Base-by-base conservation (phyloP, 805 yeast genomes). In the Saccharomycopsis selenospora region DNA sequence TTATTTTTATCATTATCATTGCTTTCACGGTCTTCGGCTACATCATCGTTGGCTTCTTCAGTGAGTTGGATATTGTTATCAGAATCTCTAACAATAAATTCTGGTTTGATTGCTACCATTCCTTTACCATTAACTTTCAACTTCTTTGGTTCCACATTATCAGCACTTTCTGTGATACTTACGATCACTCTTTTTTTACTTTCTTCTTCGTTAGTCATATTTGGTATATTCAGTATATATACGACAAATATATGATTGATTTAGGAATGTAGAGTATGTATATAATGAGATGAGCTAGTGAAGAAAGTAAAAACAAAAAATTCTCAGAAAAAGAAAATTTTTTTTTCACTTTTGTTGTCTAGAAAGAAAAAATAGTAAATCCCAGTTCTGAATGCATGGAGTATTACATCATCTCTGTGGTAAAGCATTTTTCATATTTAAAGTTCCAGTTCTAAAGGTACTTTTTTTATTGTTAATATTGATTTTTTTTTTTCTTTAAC, bases 21-120 rank as follows among this genome's bases (percentile, higher is more conserved):
- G 8, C 64, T 69, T 47, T 69, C 75, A 29, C 64, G 65, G 14
- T 56, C 61, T 49, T 70, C 75, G 11, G 75, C 75, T 47, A 70
- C 74, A 49, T 72, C 76, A 50, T 76, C 80, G 51, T 71, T 70
- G 25, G 65, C 55, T 3, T 49, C 51, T 10, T 48, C 56, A 5
- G 46, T 28, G 5, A 28, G 7, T 42, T 36, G 17, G 45, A 44
- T 22, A 56, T 59, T 42, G 41, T 33, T 33, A 6, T 33, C 38
- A 17, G 36, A 6, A 26, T 27, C 13, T 18, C 8, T 33, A 17
- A 41, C 41, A 6, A 44, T 36, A 28, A 30, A n/a, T 5, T 33
- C 45, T 14, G 42, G 40, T 22, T 88, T 89, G 58, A 88, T 75
- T 8, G 81, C 76, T 0, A 96, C 95, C 45, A 82, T 68, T 42